Conservation (phyloP, 139 green algal genomes). For the Chlorella sp. region DNA sequence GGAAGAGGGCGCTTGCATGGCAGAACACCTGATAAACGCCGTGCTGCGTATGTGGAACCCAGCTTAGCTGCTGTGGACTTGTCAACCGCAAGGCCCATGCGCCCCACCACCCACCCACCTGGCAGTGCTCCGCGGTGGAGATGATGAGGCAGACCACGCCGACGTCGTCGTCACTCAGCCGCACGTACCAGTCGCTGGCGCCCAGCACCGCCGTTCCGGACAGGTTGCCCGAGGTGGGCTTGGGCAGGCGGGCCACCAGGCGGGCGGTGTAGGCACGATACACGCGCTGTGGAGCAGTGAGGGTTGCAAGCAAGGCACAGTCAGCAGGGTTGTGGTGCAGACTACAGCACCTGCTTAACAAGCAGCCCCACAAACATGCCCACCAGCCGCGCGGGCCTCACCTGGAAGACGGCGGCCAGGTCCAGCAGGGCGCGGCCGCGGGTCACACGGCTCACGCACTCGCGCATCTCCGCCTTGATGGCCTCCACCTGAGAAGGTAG, state of each 20-base stretch:
- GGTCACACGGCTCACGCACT: conserved; percentile 35
- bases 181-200: conserved; percentile 73
- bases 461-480: conserved; percentile 69
- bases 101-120: background rate
- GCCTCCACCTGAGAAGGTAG: conserved; percentile 72
- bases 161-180: conserved; percentile 50
- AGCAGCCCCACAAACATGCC: background rate
- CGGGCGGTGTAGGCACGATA: conserved; percentile 77
- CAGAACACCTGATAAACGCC: too few relatives aligned
- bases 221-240: conserved; percentile 62
- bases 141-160: conserved; percentile 85
- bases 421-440: conserved; percentile 77
- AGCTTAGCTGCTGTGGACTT: too few relatives aligned
- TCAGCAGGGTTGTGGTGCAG: background rate
- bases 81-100: too few relatives aligned
- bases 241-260: conserved; percentile 80
- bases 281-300: conserved; percentile 64
- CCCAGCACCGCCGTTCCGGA: conserved; percentile 44
- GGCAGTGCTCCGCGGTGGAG: conserved; percentile 94
- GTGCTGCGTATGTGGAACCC: too few relatives aligned
- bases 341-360: background rate
- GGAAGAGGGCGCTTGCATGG: too few relatives aligned
- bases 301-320: conserved; percentile 23
- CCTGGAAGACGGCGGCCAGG: conserved; percentile 61
- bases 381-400: too few relatives aligned